A percentile compares a stretch with the other conserved stretches of the same genome.
phyloP scores from a whole-genome alignment of 2,329 filamentous ascomycete species.

The Diaporthe citriasiana region DNA sequence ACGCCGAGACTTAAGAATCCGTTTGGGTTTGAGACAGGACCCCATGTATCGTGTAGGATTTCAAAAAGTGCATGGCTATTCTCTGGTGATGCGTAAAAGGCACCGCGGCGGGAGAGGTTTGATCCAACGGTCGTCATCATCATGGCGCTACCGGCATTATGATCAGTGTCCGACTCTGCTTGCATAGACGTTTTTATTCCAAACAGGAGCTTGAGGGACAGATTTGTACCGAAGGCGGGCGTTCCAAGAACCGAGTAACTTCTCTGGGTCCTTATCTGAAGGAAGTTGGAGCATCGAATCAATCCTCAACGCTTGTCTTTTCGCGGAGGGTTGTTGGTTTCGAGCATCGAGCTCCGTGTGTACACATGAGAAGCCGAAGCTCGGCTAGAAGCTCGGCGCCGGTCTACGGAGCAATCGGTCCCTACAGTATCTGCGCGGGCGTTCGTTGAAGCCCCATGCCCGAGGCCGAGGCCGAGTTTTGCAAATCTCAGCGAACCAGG shows the following conservation, averaged over 20 bases:
- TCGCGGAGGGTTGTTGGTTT: background rate
- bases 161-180: too few relatives aligned
- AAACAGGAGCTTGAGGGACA: background rate
- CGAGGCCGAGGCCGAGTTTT: background rate
- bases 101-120: background rate
- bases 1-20: background rate
- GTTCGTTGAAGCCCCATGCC: background rate
- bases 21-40: background rate
- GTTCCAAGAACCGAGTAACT: background rate
- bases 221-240: background rate
- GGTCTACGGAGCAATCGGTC: background rate
- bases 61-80: background rate
- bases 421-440: too few relatives aligned
- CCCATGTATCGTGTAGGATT: background rate
- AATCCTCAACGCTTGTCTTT: too few relatives aligned
- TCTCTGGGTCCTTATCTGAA: too few relatives aligned
- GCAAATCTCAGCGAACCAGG: background rate
- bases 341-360: background rate
- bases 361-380: background rate
- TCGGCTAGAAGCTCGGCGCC: background rate
- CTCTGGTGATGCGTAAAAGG: background rate
- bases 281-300: too few relatives aligned
- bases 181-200: background rate
- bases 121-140: background rate
- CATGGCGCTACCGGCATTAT: background rate